These are phyloP conservation scores for Globisporangium alternatum DNA, from an alignment of 352 stramenopile genomes.

Conservation along the genomic window DNA sequence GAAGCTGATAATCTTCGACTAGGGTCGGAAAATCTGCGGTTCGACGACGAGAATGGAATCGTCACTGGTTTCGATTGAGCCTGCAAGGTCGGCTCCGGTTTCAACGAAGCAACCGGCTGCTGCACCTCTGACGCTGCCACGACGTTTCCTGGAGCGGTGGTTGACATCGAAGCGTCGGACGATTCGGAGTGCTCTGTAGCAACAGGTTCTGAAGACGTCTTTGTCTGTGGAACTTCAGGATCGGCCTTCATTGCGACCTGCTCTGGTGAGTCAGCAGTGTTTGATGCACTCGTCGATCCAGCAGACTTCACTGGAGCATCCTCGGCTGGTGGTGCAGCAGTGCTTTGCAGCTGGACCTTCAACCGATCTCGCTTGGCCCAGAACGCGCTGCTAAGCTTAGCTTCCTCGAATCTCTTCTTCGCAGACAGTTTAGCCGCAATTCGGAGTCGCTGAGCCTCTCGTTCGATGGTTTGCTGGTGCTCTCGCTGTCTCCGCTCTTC, in stretches of 20 bases:
- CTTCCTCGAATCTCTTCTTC: slow-evolving; percentile 73
- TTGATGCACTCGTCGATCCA: not conserved
- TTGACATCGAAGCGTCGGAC: not conserved
- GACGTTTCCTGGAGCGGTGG: not conserved
- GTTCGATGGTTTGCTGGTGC: slow-evolving; percentile 60
- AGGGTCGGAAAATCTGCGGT: slow-evolving; percentile 15
- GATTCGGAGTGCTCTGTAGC: not conserved
- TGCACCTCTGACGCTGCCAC: not conserved
- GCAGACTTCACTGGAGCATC: not conserved
- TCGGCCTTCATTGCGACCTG: slow-evolving; percentile 5
- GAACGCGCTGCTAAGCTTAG: slow-evolving; percentile 60
- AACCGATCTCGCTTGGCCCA: slow-evolving; percentile 58
- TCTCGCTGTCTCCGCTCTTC: slow-evolving; percentile 44
- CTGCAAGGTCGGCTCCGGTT: slow-evolving; percentile 1
- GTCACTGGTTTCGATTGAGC: slow-evolving; percentile 2
- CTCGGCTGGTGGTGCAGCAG: not conserved
- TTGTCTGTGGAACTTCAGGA: not conserved
- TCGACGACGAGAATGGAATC: slow-evolving; percentile 16
- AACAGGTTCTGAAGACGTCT: not conserved
- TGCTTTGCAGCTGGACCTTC: slow-evolving; percentile 33
- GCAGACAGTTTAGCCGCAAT: slow-evolving; percentile 64
- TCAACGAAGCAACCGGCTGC: not conserved
- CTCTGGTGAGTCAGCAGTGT: slow-evolving; percentile 4
- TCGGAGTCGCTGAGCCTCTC: slow-evolving; percentile 61
- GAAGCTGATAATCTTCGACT: slow-evolving; percentile 9